Evolutionary conservation across 345 rosid genomes (phyloP).

Genomic region (Euphorbia peplus): DNA sequence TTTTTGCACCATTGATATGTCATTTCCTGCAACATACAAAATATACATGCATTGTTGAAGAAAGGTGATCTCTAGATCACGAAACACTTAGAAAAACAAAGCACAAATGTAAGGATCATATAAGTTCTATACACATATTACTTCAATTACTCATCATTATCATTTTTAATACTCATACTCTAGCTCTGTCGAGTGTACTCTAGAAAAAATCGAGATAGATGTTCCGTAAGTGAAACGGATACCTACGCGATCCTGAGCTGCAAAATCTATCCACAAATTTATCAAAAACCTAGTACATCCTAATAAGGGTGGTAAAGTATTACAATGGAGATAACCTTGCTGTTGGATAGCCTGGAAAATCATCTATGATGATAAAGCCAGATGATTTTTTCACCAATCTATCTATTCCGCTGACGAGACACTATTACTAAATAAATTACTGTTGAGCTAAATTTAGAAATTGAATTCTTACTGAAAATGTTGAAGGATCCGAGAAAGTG

Average conservation of each 20-base stretch:
- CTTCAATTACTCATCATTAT: background rate
- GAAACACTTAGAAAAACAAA: constrained; percentile 22
- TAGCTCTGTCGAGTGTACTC: background rate
- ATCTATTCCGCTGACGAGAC: background rate
- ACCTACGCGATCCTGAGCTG: too few relatives aligned
- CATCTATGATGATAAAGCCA: background rate
- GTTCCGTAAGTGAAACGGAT: background rate
- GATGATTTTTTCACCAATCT: background rate
- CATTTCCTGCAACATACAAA: constrained; percentile 68
- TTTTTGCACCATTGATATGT: constrained; percentile 47
- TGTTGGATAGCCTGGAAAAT: background rate
- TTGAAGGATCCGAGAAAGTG: background rate
- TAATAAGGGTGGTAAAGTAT: background rate
- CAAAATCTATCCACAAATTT: background rate
- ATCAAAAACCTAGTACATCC: background rate
- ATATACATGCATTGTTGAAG: constrained; percentile 59
- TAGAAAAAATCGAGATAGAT: background rate
- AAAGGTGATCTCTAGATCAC: constrained; percentile 32
- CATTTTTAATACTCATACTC: background rate
- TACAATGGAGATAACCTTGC: background rate
- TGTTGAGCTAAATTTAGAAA: background rate
- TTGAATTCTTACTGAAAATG: background rate
- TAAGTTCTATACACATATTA: background rate
- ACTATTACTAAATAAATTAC: background rate
- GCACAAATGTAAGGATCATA: background rate